phyloP scores from a whole-genome alignment of 2,329 filamentous ascomycete species.

The Botrytis elliptica region DNA sequence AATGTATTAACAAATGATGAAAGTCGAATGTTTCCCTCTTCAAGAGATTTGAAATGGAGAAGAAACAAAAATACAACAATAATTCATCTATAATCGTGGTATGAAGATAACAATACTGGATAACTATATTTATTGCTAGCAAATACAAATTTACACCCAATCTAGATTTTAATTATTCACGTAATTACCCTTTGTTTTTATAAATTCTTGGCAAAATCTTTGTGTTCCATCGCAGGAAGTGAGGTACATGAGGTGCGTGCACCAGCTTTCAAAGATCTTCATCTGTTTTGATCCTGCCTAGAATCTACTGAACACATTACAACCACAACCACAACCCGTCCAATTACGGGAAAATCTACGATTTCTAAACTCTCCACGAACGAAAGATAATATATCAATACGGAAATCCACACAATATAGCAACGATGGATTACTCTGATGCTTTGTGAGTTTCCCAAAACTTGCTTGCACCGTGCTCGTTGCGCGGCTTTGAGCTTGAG shows the following conservation, averaged over 20 bases:
- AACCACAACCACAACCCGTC: not conserved
- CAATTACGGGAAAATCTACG: not conserved
- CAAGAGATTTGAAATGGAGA: not conserved
- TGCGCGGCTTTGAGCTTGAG: constrained; percentile 17
- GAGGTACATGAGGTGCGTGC: not conserved
- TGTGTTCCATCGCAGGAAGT: not conserved
- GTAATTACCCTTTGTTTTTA: not conserved
- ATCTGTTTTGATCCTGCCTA: not conserved
- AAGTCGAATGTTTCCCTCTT: not conserved
- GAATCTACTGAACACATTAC: constrained; percentile 5
- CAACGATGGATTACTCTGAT: constrained; percentile 82
- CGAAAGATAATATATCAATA: not conserved
- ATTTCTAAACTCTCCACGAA: not conserved
- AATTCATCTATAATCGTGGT: not conserved
- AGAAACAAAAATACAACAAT: not conserved
- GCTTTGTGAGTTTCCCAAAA: constrained; percentile 67
- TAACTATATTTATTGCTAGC: not conserved
- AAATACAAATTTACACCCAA: not conserved
- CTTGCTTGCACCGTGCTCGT: constrained; percentile 3
- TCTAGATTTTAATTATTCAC: not conserved
- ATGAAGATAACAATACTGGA: not conserved
- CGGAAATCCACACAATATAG: not conserved
- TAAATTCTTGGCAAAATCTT: constrained; percentile 7
- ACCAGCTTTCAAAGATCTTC: constrained; percentile 10
- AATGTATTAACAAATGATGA: not conserved